phyloP scores from a whole-genome alignment of 73 alveolate species.

The Tetrahymena thermophila region DNA sequence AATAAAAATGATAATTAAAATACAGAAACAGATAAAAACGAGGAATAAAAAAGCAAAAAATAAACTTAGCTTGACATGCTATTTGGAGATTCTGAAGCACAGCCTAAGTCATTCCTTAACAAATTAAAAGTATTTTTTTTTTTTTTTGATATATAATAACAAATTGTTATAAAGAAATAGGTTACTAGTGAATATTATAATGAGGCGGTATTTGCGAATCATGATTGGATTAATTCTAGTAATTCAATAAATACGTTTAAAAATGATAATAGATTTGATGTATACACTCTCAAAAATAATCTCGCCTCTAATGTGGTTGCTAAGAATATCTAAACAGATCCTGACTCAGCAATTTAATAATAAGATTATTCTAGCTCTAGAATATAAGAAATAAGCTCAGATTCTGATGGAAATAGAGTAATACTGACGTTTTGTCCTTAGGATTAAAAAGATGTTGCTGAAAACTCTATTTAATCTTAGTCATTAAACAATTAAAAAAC shows the following conservation, averaged over 20 bases:
- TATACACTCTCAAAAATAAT: not conserved
- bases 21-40: not conserved
- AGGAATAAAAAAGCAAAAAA: not conserved
- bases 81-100: not conserved
- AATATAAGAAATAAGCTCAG: not conserved
- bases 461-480: not conserved
- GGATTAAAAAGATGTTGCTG: not conserved
- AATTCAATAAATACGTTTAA: not conserved
- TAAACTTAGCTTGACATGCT: not conserved
- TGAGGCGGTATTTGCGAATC: not conserved
- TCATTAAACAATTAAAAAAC: not conserved
- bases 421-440: not conserved
- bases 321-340: not conserved
- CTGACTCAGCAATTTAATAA: not conserved
- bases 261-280: not conserved
- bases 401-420: not conserved
- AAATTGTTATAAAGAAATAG: not conserved
- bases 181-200: not conserved
- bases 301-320: not conserved
- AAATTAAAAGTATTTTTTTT: not conserved
- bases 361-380: not conserved
- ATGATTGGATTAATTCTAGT: not conserved
- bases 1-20: no score
- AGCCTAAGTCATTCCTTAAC: not conserved
- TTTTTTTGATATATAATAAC: no score